Percentiles rank a stretch among this genome's conserved stretches.
These are phyloP conservation scores for Blepharisma undulans DNA, from an alignment of 169 alveolate species.

Conservation along the genomic window DNA sequence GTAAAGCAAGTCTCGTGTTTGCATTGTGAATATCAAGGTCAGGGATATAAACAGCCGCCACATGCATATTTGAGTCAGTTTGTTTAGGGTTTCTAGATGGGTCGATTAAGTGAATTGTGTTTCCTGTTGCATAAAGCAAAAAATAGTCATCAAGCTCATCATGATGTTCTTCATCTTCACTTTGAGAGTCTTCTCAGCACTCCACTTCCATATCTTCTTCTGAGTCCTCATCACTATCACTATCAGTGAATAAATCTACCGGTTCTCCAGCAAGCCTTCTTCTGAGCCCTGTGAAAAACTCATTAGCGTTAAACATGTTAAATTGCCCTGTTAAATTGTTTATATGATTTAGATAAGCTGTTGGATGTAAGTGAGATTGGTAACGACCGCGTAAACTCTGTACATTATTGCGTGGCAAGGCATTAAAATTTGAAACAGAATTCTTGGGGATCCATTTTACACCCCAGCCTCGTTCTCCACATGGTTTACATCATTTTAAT, in stretches of 20 bases:
- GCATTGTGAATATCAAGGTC: neutral
- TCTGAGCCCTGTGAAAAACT: neutral
- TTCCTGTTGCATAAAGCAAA: neutral
- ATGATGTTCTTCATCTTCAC: neutral
- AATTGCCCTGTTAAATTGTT: neutral
- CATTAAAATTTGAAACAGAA: neutral
- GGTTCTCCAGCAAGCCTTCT: neutral
- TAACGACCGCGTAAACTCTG: neutral
- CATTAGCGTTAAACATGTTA: neutral
- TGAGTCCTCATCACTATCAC: neutral
- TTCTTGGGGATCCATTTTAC: neutral
- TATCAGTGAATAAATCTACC: neutral
- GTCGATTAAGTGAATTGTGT: neutral
- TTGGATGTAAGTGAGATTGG: neutral
- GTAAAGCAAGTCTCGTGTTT: neutral
- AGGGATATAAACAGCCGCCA: neutral
- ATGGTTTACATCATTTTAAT: neutral
- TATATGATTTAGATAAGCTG: neutral
- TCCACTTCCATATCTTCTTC: neutral
- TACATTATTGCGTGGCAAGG: neutral
- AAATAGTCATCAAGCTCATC: neutral
- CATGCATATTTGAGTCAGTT: neutral
- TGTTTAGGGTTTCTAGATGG: neutral
- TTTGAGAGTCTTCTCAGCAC: neutral
- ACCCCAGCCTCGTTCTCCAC: conserved; percentile 27